Percentiles rank a stretch among this genome's conserved stretches.
phyloP scores from a whole-genome alignment of 441 rosid species.

The Flueggea neowawraea region DNA sequence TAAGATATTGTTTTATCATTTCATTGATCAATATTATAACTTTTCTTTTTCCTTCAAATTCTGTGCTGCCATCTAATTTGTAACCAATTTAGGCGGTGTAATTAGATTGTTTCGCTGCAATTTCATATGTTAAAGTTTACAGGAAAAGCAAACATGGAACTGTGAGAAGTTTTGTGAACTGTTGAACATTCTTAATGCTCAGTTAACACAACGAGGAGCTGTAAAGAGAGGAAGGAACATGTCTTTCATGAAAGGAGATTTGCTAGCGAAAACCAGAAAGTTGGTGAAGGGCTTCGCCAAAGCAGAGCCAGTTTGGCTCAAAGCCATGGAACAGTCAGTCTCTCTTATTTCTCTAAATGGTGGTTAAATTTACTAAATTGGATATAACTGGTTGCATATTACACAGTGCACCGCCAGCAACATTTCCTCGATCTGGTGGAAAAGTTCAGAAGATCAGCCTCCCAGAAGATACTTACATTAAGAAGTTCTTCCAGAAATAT shows the following conservation, averaged over 20 bases:
- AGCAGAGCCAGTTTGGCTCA: conserved; percentile 81
- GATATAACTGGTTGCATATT: background rate
- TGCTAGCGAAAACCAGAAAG: conserved; percentile 66
- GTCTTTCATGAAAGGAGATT: conserved; percentile 92
- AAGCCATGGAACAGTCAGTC: conserved; percentile 85
- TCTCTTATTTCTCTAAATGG: conserved; percentile 5
- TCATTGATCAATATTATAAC: too few relatives aligned
- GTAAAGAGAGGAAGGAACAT: conserved; percentile 18
- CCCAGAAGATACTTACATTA: conserved; percentile 74
- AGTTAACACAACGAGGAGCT: background rate
- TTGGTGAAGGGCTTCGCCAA: conserved; percentile 85
- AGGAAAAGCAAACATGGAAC: too few relatives aligned
- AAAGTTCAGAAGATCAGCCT: conserved; percentile 63
- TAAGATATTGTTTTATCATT: too few relatives aligned
- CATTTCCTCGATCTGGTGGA: conserved; percentile 62
- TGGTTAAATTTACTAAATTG: too few relatives aligned
- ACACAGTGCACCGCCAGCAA: conserved; percentile 75
- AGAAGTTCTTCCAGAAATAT: conserved; percentile 56
- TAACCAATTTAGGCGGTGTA: too few relatives aligned
- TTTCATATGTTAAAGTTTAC: too few relatives aligned
- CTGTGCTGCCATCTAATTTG: too few relatives aligned
- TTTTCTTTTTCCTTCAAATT: too few relatives aligned
- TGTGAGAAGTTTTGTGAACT: too few relatives aligned
- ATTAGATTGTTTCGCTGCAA: too few relatives aligned
- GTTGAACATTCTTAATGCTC: too few relatives aligned